Base-by-base conservation (phyloP, 768 basidiomycete genomes). In the Polyporus arcularius region DNA sequence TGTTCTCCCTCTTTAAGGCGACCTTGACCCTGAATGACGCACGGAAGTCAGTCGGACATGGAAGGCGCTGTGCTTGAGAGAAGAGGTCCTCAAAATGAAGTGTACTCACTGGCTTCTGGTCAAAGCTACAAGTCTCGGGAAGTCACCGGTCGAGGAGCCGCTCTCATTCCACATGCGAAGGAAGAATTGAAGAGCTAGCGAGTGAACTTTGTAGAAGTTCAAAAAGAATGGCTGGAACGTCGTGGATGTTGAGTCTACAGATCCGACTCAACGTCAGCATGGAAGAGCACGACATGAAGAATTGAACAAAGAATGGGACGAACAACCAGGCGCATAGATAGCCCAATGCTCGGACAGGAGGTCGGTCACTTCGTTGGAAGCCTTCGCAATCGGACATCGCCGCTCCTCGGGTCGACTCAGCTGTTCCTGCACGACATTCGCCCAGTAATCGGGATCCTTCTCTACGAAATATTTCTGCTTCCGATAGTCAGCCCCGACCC, bases 161-260 rank as follows among this genome's bases (percentile, higher is more conserved):
- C 90, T 91, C 71, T 96, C 94, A 66, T 81, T 84, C 93, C 92
- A 96, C 86, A 96, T 94, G 38, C 92, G 84, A n/a, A 93, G 76
- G 75, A 96, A 96, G 78, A 96, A 95, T 48, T 84, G 84, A 4
- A 88, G 85, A 5, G 90, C 89, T n/a, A 94, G 76, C 10, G 82
- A 78, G 72, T 97, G 94, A 4, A 94, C 87, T 63, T 82, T 86
- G 70, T 83, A 81, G 69, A 95, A 92, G 66, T 91, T 90, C 64
- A 96, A 80, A 75, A 96, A 90, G 76, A 94, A 93, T 0, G 93
- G 93, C 63, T 91, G 87, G 72, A 92, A 94, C 2, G 85, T 83
- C 3, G 89, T 89, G 4, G 90, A 86, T 2, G 90, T 89, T 3
- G 92, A 87, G 71, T 92, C 92, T 89, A 58, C 35, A 35, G 18